A percentile compares a stretch with the other conserved stretches of the same genome.
Conservation (phyloP, 2,329 filamentous ascomycete species). For the Lachnum nothofagi region DNA sequence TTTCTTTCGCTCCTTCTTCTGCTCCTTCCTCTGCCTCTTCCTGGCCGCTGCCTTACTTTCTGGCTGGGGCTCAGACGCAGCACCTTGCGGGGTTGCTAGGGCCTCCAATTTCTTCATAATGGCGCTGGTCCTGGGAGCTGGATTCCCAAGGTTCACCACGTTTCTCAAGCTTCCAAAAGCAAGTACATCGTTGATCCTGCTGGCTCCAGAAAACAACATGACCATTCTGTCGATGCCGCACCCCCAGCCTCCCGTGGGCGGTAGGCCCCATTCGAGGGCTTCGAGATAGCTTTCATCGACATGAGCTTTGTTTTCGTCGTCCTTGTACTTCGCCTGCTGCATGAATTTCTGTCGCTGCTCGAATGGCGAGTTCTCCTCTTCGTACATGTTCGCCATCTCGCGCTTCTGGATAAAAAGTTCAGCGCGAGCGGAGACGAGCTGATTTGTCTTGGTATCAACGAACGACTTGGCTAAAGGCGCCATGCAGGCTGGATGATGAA, state of each 20-base stretch:
- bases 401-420: slow-evolving; percentile 77
- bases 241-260: slow-evolving; percentile 96
- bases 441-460: slow-evolving; percentile 62
- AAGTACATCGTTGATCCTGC: slow-evolving; percentile 78
- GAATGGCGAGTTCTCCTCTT: slow-evolving; percentile 92
- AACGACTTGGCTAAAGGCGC: slow-evolving; percentile 89
- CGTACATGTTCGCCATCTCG: slow-evolving; percentile 94
- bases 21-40: neutral
- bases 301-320: slow-evolving; percentile 30
- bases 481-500: slow-evolving; percentile 82
- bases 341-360: slow-evolving; percentile 81
- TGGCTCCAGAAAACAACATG: slow-evolving; percentile 80
- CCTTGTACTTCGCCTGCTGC: slow-evolving; percentile 45
- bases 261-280: slow-evolving; percentile 80
- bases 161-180: slow-evolving; percentile 81
- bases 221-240: slow-evolving; percentile 85
- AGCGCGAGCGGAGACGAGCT: slow-evolving; percentile 72
- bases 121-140: slow-evolving; percentile 5
- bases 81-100: neutral
- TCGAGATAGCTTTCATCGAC: slow-evolving; percentile 70
- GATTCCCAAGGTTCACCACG: slow-evolving; percentile 45
- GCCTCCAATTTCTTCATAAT: neutral
- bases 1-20: too few species aligned
- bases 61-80: too few species aligned
- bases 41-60: neutral